phyloP scores from a whole-genome alignment of 805 yeast species.

The Ogataea trehalophila region DNA sequence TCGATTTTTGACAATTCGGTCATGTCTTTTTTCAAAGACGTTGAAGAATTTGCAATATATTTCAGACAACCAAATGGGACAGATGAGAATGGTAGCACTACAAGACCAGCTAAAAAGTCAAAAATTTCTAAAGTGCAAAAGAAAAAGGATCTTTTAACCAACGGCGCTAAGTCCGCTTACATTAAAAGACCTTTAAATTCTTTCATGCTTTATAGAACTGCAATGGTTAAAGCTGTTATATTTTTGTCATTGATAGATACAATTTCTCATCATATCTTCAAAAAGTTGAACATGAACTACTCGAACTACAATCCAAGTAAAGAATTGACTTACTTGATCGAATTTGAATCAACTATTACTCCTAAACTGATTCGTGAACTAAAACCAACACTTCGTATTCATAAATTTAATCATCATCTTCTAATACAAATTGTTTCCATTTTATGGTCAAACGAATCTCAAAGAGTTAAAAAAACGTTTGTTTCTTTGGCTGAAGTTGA shows the following conservation, averaged over 20 bases:
- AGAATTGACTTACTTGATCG: conserved; percentile 12
- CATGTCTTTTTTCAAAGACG: conserved; percentile 15
- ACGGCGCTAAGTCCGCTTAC: conserved; percentile 9
- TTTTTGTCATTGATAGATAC: conserved; percentile 23
- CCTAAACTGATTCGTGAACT: conserved; percentile 6
- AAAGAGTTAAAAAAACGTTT: conserved; percentile 33
- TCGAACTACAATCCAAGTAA: conserved; percentile 12
- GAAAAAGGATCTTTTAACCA: conserved; percentile 1
- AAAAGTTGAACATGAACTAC: conserved; percentile 12
- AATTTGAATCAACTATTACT: conserved; percentile 7
- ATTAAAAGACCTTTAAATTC: conserved; percentile 44
- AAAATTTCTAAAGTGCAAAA: neutral
- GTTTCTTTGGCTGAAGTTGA: conserved; percentile 35
- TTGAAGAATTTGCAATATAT: conserved; percentile 23
- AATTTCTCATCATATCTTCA: conserved; percentile 16
- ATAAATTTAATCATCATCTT: conserved; percentile 37
- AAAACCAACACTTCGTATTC: conserved; percentile 11
- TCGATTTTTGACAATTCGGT: conserved; percentile 17
- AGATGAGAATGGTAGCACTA: conserved; percentile 5
- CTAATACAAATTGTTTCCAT: conserved; percentile 39
- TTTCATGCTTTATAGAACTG: conserved; percentile 42
- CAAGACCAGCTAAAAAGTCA: no score
- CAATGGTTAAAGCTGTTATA: conserved; percentile 38
- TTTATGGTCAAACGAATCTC: conserved; percentile 41
- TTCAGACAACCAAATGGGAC: conserved; percentile 20